Evolutionary conservation across 2,329 filamentous ascomycete genomes (phyloP).

Genomic region (Aspergillus fructus): DNA sequence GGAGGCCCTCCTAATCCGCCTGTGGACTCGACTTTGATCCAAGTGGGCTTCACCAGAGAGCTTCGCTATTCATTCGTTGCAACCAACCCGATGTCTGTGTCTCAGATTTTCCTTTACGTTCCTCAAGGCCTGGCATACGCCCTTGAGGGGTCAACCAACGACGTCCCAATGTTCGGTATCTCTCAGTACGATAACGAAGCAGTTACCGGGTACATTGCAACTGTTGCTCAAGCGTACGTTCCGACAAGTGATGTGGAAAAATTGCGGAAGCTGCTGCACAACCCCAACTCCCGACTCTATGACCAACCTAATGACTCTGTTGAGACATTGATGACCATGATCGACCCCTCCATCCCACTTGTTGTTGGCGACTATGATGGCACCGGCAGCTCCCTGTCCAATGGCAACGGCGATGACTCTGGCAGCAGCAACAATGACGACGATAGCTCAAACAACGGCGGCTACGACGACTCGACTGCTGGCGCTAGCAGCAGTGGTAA

Average conservation of each 20-base stretch:
- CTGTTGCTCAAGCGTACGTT: slow-evolving; percentile 73
- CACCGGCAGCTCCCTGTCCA: slow-evolving; percentile 34
- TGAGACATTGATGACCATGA: slow-evolving; percentile 70
- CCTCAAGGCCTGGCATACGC: slow-evolving; percentile 69
- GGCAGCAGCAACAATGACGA: slow-evolving; percentile 42
- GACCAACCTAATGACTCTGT: slow-evolving; percentile 66
- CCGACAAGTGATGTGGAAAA: slow-evolving; percentile 67
- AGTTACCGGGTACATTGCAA: slow-evolving; percentile 74
- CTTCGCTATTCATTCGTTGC: slow-evolving; percentile 86
- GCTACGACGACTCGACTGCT: slow-evolving; percentile 43
- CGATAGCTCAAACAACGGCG: slow-evolving; percentile 36
- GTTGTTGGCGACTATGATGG: slow-evolving; percentile 51
- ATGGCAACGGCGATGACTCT: slow-evolving; percentile 30
- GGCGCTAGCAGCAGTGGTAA: slow-evolving; percentile 48
- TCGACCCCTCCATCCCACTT: slow-evolving; percentile 80
- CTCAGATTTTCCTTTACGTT: slow-evolving; percentile 80
- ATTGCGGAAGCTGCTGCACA: slow-evolving; percentile 68
- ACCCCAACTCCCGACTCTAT: slow-evolving; percentile 73
- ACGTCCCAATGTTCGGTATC: slow-evolving; percentile 69
- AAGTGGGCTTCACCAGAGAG: slow-evolving; percentile 78
- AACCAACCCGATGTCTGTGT: slow-evolving; percentile 66
- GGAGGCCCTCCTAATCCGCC: slow-evolving; percentile 58
- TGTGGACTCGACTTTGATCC: slow-evolving; percentile 68
- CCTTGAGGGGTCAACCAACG: slow-evolving; percentile 46
- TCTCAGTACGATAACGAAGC: slow-evolving; percentile 72